These are phyloP conservation scores for Rheum nobile DNA, from an alignment of 148 eudicot species.

Conservation along the genomic window DNA sequence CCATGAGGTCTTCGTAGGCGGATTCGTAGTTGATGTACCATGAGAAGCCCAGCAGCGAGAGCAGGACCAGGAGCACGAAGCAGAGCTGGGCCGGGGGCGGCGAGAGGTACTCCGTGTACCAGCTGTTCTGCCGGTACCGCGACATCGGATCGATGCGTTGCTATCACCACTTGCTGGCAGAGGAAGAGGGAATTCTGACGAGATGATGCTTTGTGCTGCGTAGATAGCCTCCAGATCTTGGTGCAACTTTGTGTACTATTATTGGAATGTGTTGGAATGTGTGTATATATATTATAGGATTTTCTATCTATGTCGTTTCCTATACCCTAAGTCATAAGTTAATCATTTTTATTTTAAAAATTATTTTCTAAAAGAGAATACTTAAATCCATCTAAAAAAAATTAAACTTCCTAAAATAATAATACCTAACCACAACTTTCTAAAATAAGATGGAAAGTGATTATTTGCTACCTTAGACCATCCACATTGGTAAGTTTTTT, in stretches of 20 bases:
- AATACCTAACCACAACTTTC: too few relatives aligned
- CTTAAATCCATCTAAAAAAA: too few relatives aligned
- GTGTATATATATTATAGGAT: neutral
- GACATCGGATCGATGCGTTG: neutral
- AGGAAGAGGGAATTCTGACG: neutral
- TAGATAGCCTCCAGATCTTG: neutral
- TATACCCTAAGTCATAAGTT: too few relatives aligned
- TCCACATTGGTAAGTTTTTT: too few relatives aligned
- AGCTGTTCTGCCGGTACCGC: neutral
- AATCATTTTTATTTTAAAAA: too few relatives aligned
- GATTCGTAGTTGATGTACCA: conserved; percentile 48
- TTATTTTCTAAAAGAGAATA: too few relatives aligned
- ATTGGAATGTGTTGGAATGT: neutral
- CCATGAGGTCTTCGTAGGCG: conserved; percentile 29
- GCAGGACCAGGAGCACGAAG: conserved; percentile 36
- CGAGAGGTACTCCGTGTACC: conserved; percentile 8
- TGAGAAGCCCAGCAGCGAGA: conserved; percentile 42
- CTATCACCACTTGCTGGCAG: neutral
- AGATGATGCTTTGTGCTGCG: neutral
- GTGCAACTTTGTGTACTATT: neutral
- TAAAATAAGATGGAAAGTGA: too few relatives aligned
- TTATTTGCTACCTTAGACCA: too few relatives aligned
- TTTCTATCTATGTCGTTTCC: too few relatives aligned
- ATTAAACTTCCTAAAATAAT: too few relatives aligned
- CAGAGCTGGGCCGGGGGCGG: conserved; percentile 40